A percentile compares a stretch with the other conserved stretches of the same genome.
These are phyloP conservation scores for Solanum chacoense DNA, from an alignment of 305 asterid species.

Conservation along the genomic window DNA sequence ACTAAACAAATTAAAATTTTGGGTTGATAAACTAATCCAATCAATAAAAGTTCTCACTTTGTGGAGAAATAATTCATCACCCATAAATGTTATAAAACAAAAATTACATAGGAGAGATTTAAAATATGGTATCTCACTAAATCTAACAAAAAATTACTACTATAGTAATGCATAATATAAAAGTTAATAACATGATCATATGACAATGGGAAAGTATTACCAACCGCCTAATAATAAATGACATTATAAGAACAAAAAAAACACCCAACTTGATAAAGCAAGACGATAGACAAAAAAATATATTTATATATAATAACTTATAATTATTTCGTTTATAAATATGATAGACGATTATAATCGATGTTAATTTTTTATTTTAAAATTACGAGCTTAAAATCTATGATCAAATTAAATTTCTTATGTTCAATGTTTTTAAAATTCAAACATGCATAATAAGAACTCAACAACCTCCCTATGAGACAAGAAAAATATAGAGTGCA, in stretches of 20 bases:
- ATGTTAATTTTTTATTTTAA: not conserved
- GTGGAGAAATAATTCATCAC: not conserved
- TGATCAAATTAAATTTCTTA: not conserved
- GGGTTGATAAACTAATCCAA: not conserved
- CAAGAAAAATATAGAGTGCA: no score
- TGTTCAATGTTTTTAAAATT: not conserved
- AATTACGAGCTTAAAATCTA: not conserved
- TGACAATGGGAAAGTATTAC: not conserved
- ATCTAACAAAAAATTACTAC: not conserved
- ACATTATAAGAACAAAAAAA: not conserved
- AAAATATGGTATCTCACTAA: not conserved
- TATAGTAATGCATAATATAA: not conserved
- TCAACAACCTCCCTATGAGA: not conserved
- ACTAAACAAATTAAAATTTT: not conserved
- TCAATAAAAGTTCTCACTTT: not conserved
- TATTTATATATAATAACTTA: not conserved
- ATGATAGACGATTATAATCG: not conserved
- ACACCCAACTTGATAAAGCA: not conserved
- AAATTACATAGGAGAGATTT: not conserved
- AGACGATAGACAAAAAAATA: not conserved
- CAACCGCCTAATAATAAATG: not conserved
- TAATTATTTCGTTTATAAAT: not conserved
- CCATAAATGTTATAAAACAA: not conserved
- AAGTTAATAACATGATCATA: not conserved
- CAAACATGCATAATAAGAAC: not conserved